These are phyloP conservation scores for Lagenidium giganteum DNA, from an alignment of 352 stramenopile genomes.

Conservation along the genomic window DNA sequence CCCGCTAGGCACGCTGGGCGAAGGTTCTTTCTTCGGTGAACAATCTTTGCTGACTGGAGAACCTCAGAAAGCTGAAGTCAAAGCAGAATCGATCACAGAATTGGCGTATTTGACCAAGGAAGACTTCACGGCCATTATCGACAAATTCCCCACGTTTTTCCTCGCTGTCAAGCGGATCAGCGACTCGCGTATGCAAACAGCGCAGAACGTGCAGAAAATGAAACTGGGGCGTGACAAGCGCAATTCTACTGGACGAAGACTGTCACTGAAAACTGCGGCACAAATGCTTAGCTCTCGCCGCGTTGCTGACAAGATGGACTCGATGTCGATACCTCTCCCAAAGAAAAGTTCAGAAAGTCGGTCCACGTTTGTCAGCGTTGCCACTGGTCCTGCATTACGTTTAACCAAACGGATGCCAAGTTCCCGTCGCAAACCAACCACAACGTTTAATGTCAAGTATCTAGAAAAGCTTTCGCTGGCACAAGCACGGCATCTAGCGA, in stretches of 20 bases:
- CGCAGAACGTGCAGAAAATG: slow-evolving; percentile 62
- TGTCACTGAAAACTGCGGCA: slow-evolving; percentile 6
- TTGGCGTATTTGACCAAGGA: slow-evolving; percentile 53
- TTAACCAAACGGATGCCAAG: slow-evolving; percentile 15
- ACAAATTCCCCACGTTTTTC: slow-evolving; percentile 71
- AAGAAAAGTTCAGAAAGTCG: neutral
- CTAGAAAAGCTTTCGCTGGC: slow-evolving; percentile 16
- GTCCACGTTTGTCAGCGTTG: neutral
- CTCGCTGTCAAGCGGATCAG: slow-evolving; percentile 57
- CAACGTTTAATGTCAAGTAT: slow-evolving; percentile 16
- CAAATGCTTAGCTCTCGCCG: slow-evolving; percentile 1
- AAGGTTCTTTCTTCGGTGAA: slow-evolving; percentile 77
- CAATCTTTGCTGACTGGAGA: slow-evolving; percentile 54
- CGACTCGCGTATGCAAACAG: slow-evolving; percentile 60
- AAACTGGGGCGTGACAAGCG: slow-evolving; percentile 38
- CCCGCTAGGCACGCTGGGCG: slow-evolving; percentile 57
- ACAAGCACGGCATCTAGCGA: slow-evolving; percentile 14
- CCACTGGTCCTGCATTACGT: neutral
- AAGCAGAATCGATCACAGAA: slow-evolving; percentile 57
- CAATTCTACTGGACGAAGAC: slow-evolving; percentile 6
- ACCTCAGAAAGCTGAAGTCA: slow-evolving; percentile 48
- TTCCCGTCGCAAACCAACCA: slow-evolving; percentile 8
- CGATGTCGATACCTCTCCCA: slow-evolving; percentile 4
- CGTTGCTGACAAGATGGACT: neutral
- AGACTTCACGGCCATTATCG: slow-evolving; percentile 49